Percentiles rank a stretch among this genome's conserved stretches.
Conservation (phyloP, 306 rosid genomes). For the Cucumis hystrix region DNA sequence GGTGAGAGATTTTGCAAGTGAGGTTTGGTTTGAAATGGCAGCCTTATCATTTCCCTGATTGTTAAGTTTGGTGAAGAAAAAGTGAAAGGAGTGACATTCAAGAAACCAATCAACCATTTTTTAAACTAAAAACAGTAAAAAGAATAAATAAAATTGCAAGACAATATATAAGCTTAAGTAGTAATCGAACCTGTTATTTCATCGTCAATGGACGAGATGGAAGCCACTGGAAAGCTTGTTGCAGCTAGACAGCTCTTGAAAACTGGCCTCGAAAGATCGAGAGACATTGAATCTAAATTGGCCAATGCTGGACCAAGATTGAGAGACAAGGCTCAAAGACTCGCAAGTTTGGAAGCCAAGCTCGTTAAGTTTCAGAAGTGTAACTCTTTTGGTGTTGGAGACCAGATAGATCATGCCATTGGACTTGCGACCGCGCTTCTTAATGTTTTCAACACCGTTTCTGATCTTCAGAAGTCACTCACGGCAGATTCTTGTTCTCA, state of each 20-base stretch:
- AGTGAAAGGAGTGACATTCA: slow-evolving; percentile 21
- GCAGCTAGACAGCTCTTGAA: slow-evolving; percentile 35
- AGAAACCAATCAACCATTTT: slow-evolving; percentile 27
- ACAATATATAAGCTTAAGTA: slow-evolving; percentile 15
- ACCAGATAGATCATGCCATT: slow-evolving; percentile 37
- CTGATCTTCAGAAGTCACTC: slow-evolving; percentile 45
- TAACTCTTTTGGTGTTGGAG: slow-evolving; percentile 20
- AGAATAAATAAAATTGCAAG: background rate
- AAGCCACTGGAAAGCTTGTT: slow-evolving; percentile 25
- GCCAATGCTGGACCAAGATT: slow-evolving; percentile 39
- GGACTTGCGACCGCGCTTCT: slow-evolving; percentile 53
- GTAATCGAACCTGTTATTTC: slow-evolving; percentile 7
- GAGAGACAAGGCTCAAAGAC: slow-evolving; percentile 25
- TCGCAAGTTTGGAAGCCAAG: slow-evolving; percentile 33
- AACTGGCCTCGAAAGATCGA: slow-evolving; percentile 44
- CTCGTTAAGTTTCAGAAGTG: slow-evolving; percentile 13
- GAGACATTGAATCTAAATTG: slow-evolving; percentile 26
- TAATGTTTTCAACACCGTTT: slow-evolving; percentile 34
- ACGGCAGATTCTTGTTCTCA: slow-evolving; percentile 21
- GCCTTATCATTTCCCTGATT: slow-evolving; percentile 19
- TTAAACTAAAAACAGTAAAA: slow-evolving; percentile 12
- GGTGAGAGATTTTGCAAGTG: slow-evolving; percentile 50
- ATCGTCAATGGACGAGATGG: slow-evolving; percentile 29
- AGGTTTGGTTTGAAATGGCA: slow-evolving; percentile 50
- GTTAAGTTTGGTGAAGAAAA: slow-evolving; percentile 75